Evolutionary conservation across 441 rosid genomes (phyloP), one percentile per base, ranked within the genome.

Genomic region (Jatropha podagrica): DNA sequence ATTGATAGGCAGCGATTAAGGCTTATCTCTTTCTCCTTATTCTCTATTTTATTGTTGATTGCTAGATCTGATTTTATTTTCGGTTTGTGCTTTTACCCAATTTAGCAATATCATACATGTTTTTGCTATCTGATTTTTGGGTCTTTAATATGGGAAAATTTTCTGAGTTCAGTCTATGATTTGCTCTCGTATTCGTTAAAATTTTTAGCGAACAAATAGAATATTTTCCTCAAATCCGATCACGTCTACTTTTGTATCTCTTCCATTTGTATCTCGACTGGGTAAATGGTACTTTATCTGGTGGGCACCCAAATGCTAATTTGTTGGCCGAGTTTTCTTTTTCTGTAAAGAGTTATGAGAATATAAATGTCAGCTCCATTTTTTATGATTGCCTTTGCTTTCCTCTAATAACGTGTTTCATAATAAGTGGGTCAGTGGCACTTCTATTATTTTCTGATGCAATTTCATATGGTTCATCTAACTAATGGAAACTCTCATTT

Each of bases 1-100:
- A 46, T 11, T 46, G 11, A 15, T 2, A 59, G 26, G 65, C 17
- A 20, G 14, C 52, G 46, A 17, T 69, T 69, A 0, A 51, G 37
- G 8, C 61, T 69, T 51, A 27, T 27, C 0, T 40, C n/a, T 38
- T 9, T 27, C 15, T 42, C 37, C 27, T 32, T 48, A 14, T 26
- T 1, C 14, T 59, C 14, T 59, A 59, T 23, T 59, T 58, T 59
- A 26, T 59, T 59, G 4, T 26, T 26, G 5, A 23, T 5, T 68
- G 40, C 6, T 52, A 40, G 76, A 74, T 76, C 78, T 74, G 56
- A 41, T 72, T 73, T 32, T 46, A 14, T 38, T 49, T 83, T 37
- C 26, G 20, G 15, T 32, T 63, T 37, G 2, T 44, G 17, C 5
- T 17, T 74, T 18, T 65, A 14, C 41, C 40, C 20, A 2, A 7